Conservation (phyloP, 345 rosid species). For the Salix caprea region DNA sequence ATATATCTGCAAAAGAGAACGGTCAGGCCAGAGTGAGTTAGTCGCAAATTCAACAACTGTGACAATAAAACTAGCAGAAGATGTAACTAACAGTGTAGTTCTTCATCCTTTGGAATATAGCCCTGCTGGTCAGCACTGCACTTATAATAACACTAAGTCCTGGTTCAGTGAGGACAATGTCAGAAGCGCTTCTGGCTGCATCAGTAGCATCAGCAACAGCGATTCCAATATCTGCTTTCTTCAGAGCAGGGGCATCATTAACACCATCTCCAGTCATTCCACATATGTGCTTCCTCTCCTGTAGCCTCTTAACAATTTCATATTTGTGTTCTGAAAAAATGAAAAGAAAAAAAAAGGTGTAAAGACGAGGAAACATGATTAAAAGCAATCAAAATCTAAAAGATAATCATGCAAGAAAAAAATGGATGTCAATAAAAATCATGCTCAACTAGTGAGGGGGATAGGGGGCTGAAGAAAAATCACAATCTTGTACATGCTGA, state of each 20-base stretch:
- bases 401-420: neutral
- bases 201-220: conserved; percentile 96
- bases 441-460: neutral
- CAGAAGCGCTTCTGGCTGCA: conserved; percentile 92
- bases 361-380: neutral
- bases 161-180: conserved; percentile 93
- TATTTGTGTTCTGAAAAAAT: conserved; percentile 67
- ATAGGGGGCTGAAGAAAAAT: neutral
- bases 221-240: conserved; percentile 95
- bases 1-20: conserved; percentile 54
- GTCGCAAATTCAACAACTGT: neutral
- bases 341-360: conserved; percentile 1
- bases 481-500: neutral
- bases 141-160: conserved; percentile 89
- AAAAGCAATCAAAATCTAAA: neutral
- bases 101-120: conserved; percentile 96
- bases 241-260: conserved; percentile 89
- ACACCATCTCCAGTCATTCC: conserved; percentile 99
- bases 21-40: conserved; percentile 7
- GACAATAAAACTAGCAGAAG: neutral
- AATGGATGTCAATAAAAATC: neutral
- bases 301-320: conserved; percentile 80
- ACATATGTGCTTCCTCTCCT: conserved; percentile 82
- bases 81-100: conserved; percentile 70
- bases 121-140: conserved; percentile 88